These are phyloP conservation scores for Mycena galericulata DNA, from an alignment of 768 basidiomycete genomes.

Conservation along the genomic window DNA sequence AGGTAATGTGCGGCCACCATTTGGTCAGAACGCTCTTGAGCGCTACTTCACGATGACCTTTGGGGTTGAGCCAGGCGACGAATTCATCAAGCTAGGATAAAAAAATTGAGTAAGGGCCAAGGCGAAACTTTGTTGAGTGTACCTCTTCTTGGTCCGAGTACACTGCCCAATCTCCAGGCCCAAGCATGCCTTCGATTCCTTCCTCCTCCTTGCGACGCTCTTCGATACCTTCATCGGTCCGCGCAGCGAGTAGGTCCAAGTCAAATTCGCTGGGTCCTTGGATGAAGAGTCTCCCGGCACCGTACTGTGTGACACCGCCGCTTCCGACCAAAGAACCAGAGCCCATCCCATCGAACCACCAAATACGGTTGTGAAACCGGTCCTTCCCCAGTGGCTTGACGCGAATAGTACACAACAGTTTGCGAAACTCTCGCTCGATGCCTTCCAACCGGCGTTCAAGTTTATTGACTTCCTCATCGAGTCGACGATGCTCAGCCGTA, in stretches of 20 bases:
- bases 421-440: conserved; percentile 95
- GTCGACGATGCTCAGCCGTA: conserved; percentile 82
- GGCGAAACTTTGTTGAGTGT: conserved; percentile 38
- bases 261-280: conserved; percentile 94
- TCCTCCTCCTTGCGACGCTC: conserved; percentile 81
- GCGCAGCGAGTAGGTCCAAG: conserved; percentile 72
- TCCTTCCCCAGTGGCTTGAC: conserved; percentile 92
- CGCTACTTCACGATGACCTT: conserved; percentile 89
- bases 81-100: conserved; percentile 79
- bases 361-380: conserved; percentile 93
- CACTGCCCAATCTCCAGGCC: conserved; percentile 88
- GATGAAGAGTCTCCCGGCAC: conserved; percentile 90
- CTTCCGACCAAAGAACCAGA: conserved; percentile 82
- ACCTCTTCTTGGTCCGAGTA: conserved; percentile 93
- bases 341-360: conserved; percentile 99
- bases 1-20: conserved; percentile 87
- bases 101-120: conserved; percentile 28
- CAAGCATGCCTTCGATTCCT: conserved; percentile 79
- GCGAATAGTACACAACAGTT: conserved; percentile 85
- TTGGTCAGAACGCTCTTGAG: conserved; percentile 82
- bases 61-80: conserved; percentile 90
- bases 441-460: conserved; percentile 83
- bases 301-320: conserved; percentile 85
- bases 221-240: conserved; percentile 69
- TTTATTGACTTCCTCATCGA: conserved; percentile 91